Evolutionary conservation across 306 rosid species (phyloP), one percentile per base, ranked within the genome.

Genomic region (Hylodesmum podocarpum): DNA sequence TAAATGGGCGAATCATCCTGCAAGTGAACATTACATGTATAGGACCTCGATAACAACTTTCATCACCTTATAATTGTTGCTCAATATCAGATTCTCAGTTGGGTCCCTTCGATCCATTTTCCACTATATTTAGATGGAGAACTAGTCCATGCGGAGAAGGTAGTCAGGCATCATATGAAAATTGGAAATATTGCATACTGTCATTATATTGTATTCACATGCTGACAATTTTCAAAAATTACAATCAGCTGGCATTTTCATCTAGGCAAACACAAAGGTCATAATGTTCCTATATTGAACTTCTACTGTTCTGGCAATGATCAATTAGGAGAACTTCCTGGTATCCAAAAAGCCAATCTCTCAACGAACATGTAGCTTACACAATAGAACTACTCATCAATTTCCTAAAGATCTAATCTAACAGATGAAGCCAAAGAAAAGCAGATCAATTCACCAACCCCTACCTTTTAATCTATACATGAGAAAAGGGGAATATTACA

Each of bases 51-150:
- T 6, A 40, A 18, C 47, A 49, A 50, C 66, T 36, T 51, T 55
- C 47, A 53, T 62, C 51, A 25, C 70, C 37, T 19, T 24, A 11
- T 51, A 37, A 39, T 63, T 72, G 43, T 36, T 76, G 33, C 11
- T 75, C 76, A 67, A n/a, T 37, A 78, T 36, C 64, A 44, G 64
- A 47, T 61, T 77, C 46, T 28, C 27, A 54, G 49, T 14, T 40
- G 58, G 21, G n/a, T 9, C 78, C 72, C 58, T 47, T 53, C 12
- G 41, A 65, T 58, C 64, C 50, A 34, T 46, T 25, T 70, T 44
- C 76, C 39, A 66, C 40, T 49, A 55, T 55, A 29, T 78, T 55
- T 66, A 61, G 69, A 58, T 9, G 80, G 47, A 64, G 78, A 27
- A 73, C 63, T 49, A 47, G 12, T 72, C 28, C 46, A 53, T 72